phyloP scores from a whole-genome alignment of 2,329 filamentous ascomycete species.

The Colletotrichum nymphaeae region DNA sequence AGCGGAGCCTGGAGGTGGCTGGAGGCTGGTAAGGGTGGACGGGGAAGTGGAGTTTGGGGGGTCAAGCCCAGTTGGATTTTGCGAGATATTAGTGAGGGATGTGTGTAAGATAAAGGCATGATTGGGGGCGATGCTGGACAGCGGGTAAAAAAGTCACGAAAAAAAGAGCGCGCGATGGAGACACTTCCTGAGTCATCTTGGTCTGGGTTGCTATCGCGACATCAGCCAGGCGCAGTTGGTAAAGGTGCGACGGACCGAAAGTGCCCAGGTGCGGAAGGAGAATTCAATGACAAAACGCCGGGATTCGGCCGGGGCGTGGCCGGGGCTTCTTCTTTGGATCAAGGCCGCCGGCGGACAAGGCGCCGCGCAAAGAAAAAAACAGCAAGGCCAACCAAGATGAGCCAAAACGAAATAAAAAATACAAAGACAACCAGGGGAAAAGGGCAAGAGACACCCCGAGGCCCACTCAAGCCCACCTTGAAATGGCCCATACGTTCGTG shows the following conservation, averaged over 20 bases:
- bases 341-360: background rate
- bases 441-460: slow-evolving; percentile 9
- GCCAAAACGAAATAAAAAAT: background rate
- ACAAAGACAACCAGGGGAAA: background rate
- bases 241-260: slow-evolving; percentile 8
- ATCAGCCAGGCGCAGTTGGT: background rate
- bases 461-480: slow-evolving; percentile 17
- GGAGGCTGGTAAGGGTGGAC: background rate
- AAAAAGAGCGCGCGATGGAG: slow-evolving; percentile 28
- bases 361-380: background rate
- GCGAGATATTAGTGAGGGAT: slow-evolving; percentile 11
- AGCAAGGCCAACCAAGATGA: background rate
- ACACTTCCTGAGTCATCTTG: slow-evolving; percentile 16
- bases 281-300: slow-evolving; percentile 16
- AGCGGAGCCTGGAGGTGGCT: background rate
- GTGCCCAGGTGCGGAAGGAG: background rate
- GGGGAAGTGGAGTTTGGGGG: background rate
- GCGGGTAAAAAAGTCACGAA: slow-evolving; percentile 4
- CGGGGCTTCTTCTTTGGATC: slow-evolving; percentile 1
- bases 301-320: slow-evolving; percentile 23
- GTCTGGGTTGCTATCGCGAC: slow-evolving; percentile 21
- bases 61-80: background rate
- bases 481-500: background rate
- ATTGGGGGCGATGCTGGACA: slow-evolving; percentile 11
- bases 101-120: slow-evolving; percentile 23